Conservation (phyloP, 2,329 filamentous ascomycete genomes). For the Colletotrichum lentis region DNA sequence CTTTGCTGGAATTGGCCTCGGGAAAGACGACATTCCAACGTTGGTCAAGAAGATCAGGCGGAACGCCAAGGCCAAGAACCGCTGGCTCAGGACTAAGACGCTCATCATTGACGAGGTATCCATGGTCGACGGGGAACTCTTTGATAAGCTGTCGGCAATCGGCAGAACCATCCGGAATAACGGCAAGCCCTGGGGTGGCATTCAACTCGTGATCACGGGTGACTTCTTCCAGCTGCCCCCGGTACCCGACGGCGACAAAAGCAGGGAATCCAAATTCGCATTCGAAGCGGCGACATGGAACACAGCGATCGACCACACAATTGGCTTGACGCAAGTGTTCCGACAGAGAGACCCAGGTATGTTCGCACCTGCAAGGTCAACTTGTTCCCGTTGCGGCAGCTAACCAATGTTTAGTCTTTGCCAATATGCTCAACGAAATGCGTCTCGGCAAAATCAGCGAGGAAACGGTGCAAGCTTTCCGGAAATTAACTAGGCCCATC, state of each 20-base stretch:
- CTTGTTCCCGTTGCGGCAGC: not conserved
- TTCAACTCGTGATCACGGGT: slow-evolving; percentile 93
- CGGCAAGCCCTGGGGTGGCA: slow-evolving; percentile 91
- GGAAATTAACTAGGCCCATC: slow-evolving; percentile 73
- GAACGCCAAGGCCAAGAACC: slow-evolving; percentile 85
- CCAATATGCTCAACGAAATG: slow-evolving; percentile 97
- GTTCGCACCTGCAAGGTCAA: slow-evolving; percentile 37
- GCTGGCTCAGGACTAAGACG: slow-evolving; percentile 88
- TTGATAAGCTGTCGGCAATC: slow-evolving; percentile 93
- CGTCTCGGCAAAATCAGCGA: slow-evolving; percentile 82
- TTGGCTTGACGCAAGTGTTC: slow-evolving; percentile 94
- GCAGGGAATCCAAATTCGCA: slow-evolving; percentile 79
- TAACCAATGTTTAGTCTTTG: slow-evolving; percentile 69
- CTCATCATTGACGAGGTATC: slow-evolving; percentile 95
- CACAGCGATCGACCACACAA: slow-evolving; percentile 93
- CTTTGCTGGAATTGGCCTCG: slow-evolving; percentile 93
- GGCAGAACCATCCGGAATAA: slow-evolving; percentile 88
- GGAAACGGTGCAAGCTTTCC: slow-evolving; percentile 81
- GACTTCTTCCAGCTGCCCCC: slow-evolving; percentile 98
- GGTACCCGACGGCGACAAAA: slow-evolving; percentile 78
- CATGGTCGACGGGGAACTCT: slow-evolving; percentile 97
- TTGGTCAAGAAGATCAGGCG: slow-evolving; percentile 90
- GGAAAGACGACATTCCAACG: slow-evolving; percentile 83
- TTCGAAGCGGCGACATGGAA: slow-evolving; percentile 94
- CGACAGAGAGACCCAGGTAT: slow-evolving; percentile 84